Percentiles rank a stretch among this genome's conserved stretches.
Conservation (phyloP, 352 stramenopile genomes). For the Globisporangium megalacanthum region DNA sequence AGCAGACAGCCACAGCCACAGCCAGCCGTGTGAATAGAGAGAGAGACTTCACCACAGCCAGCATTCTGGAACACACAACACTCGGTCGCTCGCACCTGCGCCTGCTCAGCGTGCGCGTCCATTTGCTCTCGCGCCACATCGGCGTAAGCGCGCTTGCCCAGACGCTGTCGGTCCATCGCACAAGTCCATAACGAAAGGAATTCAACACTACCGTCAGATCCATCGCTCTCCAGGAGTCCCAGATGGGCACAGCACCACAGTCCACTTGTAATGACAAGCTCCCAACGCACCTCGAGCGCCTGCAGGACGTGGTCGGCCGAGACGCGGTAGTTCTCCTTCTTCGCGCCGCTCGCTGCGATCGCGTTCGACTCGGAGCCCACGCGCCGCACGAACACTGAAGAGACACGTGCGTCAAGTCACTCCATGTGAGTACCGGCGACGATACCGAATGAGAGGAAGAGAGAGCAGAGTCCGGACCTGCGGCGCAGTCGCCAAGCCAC, state of each 20-base stretch:
- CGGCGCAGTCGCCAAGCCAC: conserved; percentile 54
- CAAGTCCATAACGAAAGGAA: neutral
- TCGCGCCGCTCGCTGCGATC: conserved; percentile 36
- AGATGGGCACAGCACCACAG: neutral
- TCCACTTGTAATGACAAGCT: neutral
- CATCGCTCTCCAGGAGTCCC: too few species aligned
- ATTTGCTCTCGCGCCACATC: conserved; percentile 1
- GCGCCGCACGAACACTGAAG: conserved; percentile 42
- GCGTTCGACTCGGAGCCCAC: conserved; percentile 46
- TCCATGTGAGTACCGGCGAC: neutral
- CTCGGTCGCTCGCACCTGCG: neutral
- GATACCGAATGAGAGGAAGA: neutral
- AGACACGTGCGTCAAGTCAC: neutral
- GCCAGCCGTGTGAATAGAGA: neutral
- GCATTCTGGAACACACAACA: neutral
- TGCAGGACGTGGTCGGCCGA: conserved; percentile 45
- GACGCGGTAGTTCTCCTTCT: conserved; percentile 70
- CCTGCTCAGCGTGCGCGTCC: conserved; percentile 1
- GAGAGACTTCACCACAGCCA: conserved; percentile 1
- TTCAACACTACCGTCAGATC: too few species aligned
- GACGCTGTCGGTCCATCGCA: neutral
- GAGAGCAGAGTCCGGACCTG: conserved; percentile 16
- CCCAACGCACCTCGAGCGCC: conserved; percentile 37
- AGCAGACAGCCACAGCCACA: neutral
- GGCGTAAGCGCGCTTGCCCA: conserved; percentile 3